These are phyloP conservation scores for Fusarium brachygibbosum DNA, from an alignment of 2,329 filamentous ascomycete genomes.

Conservation along the genomic window DNA sequence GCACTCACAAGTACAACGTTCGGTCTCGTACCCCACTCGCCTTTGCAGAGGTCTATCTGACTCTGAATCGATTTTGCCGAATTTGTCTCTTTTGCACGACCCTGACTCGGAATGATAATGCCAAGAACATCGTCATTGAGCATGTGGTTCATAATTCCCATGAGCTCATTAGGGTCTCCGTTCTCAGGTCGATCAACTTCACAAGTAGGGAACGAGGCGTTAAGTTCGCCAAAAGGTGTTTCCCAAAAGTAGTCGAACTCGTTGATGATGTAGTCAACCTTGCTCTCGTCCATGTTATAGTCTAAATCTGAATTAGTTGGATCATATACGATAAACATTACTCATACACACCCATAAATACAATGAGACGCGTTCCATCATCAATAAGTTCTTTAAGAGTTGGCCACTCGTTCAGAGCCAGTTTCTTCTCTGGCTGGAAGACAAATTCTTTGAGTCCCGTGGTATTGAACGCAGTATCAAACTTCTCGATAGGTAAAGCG, in stretches of 20 bases:
- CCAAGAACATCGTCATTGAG: conserved; percentile 50
- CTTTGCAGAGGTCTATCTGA: conserved; percentile 47
- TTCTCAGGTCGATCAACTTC: conserved; percentile 71
- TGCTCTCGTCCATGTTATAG: conserved; percentile 64
- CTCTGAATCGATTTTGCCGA: conserved; percentile 50
- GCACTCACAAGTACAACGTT: conserved; percentile 51
- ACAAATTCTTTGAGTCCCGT: conserved; percentile 69
- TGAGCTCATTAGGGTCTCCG: conserved; percentile 42
- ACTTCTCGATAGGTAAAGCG: conserved; percentile 66
- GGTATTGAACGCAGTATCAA: conserved; percentile 66
- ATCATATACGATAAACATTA: not conserved
- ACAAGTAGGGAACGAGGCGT: conserved; percentile 73
- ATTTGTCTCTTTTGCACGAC: conserved; percentile 53
- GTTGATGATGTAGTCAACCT: conserved; percentile 73
- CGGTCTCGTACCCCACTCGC: conserved; percentile 40
- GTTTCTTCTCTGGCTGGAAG: conserved; percentile 62
- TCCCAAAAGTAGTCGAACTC: conserved; percentile 79
- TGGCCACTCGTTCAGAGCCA: conserved; percentile 72
- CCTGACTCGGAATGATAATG: conserved; percentile 52
- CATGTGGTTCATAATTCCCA: conserved; percentile 50
- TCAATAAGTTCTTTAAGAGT: conserved; percentile 76
- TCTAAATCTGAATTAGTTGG: conserved; percentile 60
- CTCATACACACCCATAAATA: conserved; percentile 72
- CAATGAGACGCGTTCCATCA: conserved; percentile 72
- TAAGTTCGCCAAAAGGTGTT: conserved; percentile 75